Evolutionary conservation across 2,329 filamentous ascomycete species (phyloP), one percentile per base, ranked within the genome.

Genomic region (Kalaharituber pfeilii): DNA sequence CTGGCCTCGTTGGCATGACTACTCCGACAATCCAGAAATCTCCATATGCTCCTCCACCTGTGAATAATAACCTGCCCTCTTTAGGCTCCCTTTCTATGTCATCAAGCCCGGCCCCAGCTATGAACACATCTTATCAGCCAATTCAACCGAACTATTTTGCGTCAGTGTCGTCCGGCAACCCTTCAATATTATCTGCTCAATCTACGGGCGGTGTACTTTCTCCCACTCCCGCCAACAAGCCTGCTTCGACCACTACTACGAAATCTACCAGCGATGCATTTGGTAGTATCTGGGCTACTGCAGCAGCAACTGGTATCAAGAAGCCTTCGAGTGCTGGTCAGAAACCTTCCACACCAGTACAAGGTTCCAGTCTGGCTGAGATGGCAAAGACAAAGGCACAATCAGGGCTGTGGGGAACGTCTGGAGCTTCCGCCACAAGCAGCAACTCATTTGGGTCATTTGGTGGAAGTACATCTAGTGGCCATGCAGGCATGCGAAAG

Each of bases 301-400:
- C 82, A 56, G 81, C 81, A 26, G 86, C 80, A 59, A 76, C 76
- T 9, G 80, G 81, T 49, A 76, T 87, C 60, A 87, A 87, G 73
- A 93, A 91, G 71, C 50, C 57, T 8, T 56, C 55, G 4, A 70
- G 75, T 1, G 74, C 70, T 57, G 76, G 80, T 1, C 73, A 75
- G 11, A 73, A 72, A 8, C 72, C 75, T 53, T 75, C 80, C 56
- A 83, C 82, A 0, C 81, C 86, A 51, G 33, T 39, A 39, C 33
- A 39, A 18, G 3, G 11, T 13, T 15, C 18, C 24, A 88, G 88
- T 53, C 77, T 98, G 70, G 88, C 87, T 27, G 88, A 94, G 67
- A 79, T 98, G 69, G 89, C 88, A n/a, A 95, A 95, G 73, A 87
- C 95, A 70, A 95, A 96, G 75, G 91, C 87, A 56, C 87, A 81